Percentiles rank a stretch among this genome's conserved stretches.
Conservation (phyloP, 495 filamentous ascomycete species). For the Aspergillus campestris region DNA sequence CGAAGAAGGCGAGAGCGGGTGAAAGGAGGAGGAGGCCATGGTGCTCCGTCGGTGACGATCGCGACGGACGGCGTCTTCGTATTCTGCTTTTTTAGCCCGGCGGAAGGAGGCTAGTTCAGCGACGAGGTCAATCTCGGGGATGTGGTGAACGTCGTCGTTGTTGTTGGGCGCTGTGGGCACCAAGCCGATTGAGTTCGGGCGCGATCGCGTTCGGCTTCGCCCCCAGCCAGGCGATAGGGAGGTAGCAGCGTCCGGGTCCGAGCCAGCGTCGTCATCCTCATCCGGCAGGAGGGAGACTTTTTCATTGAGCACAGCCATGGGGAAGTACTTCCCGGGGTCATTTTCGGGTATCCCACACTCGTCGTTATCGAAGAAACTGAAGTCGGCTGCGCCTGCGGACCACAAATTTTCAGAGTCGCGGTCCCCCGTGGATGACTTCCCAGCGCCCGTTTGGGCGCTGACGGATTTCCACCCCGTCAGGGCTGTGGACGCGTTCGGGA, state of each 20-base stretch:
- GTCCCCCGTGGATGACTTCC: slow-evolving; percentile 53
- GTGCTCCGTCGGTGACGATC: neutral
- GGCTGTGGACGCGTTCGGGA: slow-evolving; percentile 3
- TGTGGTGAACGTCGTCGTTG: no score
- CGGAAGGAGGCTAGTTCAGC: slow-evolving; percentile 41
- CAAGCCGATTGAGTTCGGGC: neutral
- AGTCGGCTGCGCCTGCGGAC: slow-evolving; percentile 51
- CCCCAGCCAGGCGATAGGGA: neutral
- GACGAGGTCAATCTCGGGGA: slow-evolving; percentile 36
- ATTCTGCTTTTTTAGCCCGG: slow-evolving; percentile 36
- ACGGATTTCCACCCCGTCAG: slow-evolving; percentile 32
- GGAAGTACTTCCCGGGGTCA: slow-evolving; percentile 34
- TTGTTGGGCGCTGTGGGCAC: no score
- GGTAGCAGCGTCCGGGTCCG: slow-evolving; percentile 8
- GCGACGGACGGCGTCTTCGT: slow-evolving; percentile 24
- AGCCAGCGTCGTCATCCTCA: slow-evolving; percentile 18
- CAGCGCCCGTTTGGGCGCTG: slow-evolving; percentile 26
- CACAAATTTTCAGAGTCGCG: slow-evolving; percentile 52
- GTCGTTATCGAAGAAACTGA: slow-evolving; percentile 57
- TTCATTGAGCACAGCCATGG: slow-evolving; percentile 36
- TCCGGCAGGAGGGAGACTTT: slow-evolving; percentile 32
- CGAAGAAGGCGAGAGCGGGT: slow-evolving; percentile 8
- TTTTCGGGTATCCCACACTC: slow-evolving; percentile 47
- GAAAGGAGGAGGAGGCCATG: neutral
- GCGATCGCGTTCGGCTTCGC: neutral